Base-by-base conservation (phyloP, 1,284 basidiomycete species). In the Pseudozyma sp. region DNA sequence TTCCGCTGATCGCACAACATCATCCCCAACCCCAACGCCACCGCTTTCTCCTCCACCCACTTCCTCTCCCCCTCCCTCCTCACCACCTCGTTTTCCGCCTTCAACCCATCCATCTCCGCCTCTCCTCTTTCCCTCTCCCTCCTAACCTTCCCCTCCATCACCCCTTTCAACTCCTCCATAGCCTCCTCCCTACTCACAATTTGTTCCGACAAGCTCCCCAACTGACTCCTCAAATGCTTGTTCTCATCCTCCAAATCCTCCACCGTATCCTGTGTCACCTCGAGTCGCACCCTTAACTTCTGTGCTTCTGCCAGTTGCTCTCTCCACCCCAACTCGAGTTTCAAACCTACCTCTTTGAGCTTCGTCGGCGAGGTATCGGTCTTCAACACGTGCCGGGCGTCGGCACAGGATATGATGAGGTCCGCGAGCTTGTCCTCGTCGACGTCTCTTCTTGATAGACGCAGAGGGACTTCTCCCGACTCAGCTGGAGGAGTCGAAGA, bases 211-310 rank as follows among this genome's bases (percentile, higher is more conserved):
- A 78, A 45, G 4, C 21, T 42, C 9, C 61, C 72, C 18, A 78
- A 44, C 54, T 78, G 65, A 8, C 11, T 18, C 3, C 76, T 44
- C 47, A 78, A 47, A 19, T 70, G 66, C 14, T 52, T 47, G 50
- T 78, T 78, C 44, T 78, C 76, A 16, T 73, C 69, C 44, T 72
- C 63, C 25, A 78, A 51, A 42, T 73, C 73, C 12, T 57, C 69
- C n/a, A 75, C 57, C 11, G 57, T 65, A 19, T 76, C 76, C 18
- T 70, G 60, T 0, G 67, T 52, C 3, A 48, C 34, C 16, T 64
- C 59, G 1, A 75, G 39, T 10, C 44, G 50, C 12, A 19, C 35
- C 5, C 76, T 45, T 21, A 75, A 40, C 21, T 52, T 18, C n/a
- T 65, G 58, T n/a, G 62, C 59, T 42, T 77, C 71, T 1, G 55